Evolutionary conservation across 768 basidiomycete genomes (phyloP).

Genomic region (Mycena alexandri): DNA sequence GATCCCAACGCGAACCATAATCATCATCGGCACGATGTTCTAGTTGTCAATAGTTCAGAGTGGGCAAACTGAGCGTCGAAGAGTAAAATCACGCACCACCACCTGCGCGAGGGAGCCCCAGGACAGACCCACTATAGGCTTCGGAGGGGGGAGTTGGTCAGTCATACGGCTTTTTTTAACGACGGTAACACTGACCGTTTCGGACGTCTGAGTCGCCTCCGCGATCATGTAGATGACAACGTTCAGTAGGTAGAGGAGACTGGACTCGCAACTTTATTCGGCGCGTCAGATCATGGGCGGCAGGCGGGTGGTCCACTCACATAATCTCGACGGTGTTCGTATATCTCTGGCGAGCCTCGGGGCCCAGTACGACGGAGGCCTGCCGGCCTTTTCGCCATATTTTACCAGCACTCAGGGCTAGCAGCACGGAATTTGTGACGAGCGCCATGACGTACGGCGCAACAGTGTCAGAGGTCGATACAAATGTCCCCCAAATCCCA

Average conservation of each 20-base stretch:
- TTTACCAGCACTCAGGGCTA: not conserved
- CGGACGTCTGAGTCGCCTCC: too few relatives aligned
- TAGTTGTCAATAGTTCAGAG: too few relatives aligned
- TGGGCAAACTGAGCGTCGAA: too few relatives aligned
- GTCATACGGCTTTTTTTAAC: too few relatives aligned
- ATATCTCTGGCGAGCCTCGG: not conserved
- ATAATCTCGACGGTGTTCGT: not conserved
- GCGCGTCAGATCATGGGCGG: too few relatives aligned
- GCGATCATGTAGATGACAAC: conserved; percentile 14
- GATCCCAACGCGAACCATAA: conserved; percentile 17
- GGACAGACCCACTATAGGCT: too few relatives aligned
- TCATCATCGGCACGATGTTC: conserved; percentile 25
- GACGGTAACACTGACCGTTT: too few relatives aligned
- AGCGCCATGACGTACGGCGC: not conserved
- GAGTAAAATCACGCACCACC: too few relatives aligned
- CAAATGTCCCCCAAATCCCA: not conserved
- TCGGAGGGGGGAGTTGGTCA: too few relatives aligned
- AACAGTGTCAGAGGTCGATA: not conserved
- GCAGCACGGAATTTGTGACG: not conserved
- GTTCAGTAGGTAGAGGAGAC: conserved; percentile 3
- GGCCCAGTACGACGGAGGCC: conserved; percentile 7
- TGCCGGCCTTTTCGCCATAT: conserved; percentile 17
- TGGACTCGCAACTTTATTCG: conserved; percentile 8
- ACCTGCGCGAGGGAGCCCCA: too few relatives aligned
- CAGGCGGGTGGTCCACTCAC: too few relatives aligned